Base-by-base conservation (phyloP, 257 asterid genomes). In the Anisodus acutangulus region DNA sequence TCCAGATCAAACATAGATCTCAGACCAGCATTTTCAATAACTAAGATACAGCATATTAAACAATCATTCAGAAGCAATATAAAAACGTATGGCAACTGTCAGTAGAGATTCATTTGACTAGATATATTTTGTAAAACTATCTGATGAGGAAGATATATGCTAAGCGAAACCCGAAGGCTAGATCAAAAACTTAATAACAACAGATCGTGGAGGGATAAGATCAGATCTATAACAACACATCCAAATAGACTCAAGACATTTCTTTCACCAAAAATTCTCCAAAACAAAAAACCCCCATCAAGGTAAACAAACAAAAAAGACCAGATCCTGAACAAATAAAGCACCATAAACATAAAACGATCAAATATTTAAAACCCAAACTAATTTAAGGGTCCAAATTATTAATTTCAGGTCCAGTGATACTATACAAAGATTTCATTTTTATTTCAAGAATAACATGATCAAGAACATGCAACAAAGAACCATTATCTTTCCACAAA, bases 1-100 rank as follows among this genome's bases (percentile, higher is more conserved):
- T 82, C 63, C 63, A 82, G 53, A 81, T 76, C 85, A 85, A 67
- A 76, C 15, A 83, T 68, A 79, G 71, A 87, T 35, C 74, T 85
- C 78, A 85, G 84, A 51, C 54, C 45, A 59, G 26, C 69, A 54
- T 63, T 43, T 22, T 83, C 2, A 62, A 81, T 66, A 83, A 8
- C 15, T 41, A 37, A 35, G 22, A 68, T n/a, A 6, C 76, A 35
- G 16, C 22, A 68, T 13, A 68, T 37, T 15, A 37, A 15, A 68
- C 26, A 3, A 66, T 31, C 72, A 31, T 31, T 31, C 1, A 31
- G 35, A 31, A 31, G 35, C 35, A 31, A 31, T 31, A 31, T 31
- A 31, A 31, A 31, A 31, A 31, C 35, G 35, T 31, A 1, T 31
- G 35, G 35, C 35, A 31, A 31, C 35, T 31, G 35, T 31, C 35